A percentile compares a stretch with the other conserved stretches of the same genome.
These are phyloP conservation scores for Silene latifolia DNA, from an alignment of 148 eudicot genomes.

Conservation along the genomic window DNA sequence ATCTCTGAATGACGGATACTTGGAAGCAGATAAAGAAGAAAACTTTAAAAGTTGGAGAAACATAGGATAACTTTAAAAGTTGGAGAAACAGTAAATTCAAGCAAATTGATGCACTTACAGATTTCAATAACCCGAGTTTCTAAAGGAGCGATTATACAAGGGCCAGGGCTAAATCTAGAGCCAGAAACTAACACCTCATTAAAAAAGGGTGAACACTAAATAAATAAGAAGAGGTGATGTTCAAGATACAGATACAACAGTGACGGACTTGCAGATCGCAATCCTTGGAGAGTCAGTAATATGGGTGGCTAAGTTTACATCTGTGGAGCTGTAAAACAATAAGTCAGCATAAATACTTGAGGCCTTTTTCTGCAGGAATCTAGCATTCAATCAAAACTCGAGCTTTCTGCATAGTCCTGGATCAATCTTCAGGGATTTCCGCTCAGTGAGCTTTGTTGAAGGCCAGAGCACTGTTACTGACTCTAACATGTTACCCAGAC, in stretches of 20 bases:
- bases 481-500: too few species aligned
- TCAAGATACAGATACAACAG: conserved; percentile 26
- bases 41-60: too few species aligned
- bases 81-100: background rate
- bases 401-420: conserved; percentile 59
- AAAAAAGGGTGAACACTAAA: conserved; percentile 10
- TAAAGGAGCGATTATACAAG: conserved; percentile 22
- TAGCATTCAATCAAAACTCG: conserved; percentile 38
- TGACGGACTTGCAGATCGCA: conserved; percentile 13
- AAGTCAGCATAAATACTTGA: conserved; percentile 19
- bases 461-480: too few species aligned
- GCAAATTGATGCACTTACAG: conserved; percentile 14
- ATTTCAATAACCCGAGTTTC: conserved; percentile 11
- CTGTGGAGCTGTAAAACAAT: conserved; percentile 24
- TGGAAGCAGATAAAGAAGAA: too few species aligned
- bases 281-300: conserved; percentile 21
- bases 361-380: background rate
- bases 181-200: conserved; percentile 22
- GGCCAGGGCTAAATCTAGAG: conserved; percentile 1
- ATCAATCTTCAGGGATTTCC: conserved; percentile 39
- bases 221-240: conserved; percentile 10
- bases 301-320: conserved; percentile 6
- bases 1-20: too few species aligned
- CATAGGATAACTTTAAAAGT: too few species aligned
- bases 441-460: conserved; percentile 39